Evolutionary conservation across 768 basidiomycete species (phyloP), one percentile per base, ranked within the genome.

Genomic region (Boletus barrowsii): DNA sequence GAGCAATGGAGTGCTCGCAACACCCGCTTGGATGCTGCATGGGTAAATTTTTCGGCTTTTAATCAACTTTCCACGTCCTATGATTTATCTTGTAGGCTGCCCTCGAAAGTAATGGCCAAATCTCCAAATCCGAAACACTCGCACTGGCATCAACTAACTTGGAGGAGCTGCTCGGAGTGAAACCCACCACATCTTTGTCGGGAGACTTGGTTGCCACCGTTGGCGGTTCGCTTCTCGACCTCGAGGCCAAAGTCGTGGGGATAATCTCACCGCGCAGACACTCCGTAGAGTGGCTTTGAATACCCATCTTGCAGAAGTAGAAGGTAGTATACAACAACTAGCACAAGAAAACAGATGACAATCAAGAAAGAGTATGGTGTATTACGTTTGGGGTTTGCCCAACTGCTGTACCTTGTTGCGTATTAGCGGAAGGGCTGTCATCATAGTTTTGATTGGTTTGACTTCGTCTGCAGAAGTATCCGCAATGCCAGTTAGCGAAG

Each of bases 11-110:
- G 79, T 26, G 86, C 88, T 8, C 81, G 89, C 24, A 91, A 87
- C 64, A 77, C 87, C 10, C 81, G 87, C 15, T 89, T 93, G 59
- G 92, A 96, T 58, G 71, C 83, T 30, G 88, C 82, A 41, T 95
- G 93, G 93, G 89, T 87, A 57, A 61, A 83, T 73, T 47, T 37
- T 51, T 39, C 1, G 7, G 8, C 30, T n/a, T 52, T 15, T 60
- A 2, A 53, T 58, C 64, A 74, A 44, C 70, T 75, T 47, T 50
- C 15, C 26, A 4, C n/a, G 11, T 18, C 45, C 29, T 14, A 33
- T 44, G 55, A 13, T 33, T 30, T 20, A 62, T 59, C 46, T 44
- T 53, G 2, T 48, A 77, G 68, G 78, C 77, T 33, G 66, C 76
- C 40, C 65, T 79, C 10, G 74, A 76, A 55, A 68, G 72, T 9